Conservation (phyloP, 2,329 filamentous ascomycete genomes). For the Paraphaeosphaeria minitans region DNA sequence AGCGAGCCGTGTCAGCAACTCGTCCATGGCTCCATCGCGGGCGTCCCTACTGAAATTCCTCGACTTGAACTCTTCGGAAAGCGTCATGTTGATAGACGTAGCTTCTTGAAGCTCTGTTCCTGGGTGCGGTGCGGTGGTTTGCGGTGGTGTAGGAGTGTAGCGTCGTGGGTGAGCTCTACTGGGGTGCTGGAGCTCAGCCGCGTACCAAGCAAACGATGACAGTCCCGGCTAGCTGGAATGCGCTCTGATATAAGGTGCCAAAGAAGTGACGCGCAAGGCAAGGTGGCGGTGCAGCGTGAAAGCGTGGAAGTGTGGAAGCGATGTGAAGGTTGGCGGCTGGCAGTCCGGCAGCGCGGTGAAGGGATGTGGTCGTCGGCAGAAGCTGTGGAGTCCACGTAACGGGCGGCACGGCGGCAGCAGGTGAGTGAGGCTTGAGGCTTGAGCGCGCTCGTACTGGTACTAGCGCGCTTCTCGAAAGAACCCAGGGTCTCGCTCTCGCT, state of each 20-base stretch:
- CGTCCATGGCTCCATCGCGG: constrained; percentile 15
- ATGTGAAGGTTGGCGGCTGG: constrained; percentile 28
- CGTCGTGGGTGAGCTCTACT: constrained; percentile 23
- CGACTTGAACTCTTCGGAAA: constrained; percentile 66
- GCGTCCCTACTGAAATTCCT: constrained; percentile 67
- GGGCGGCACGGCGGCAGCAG: constrained; percentile 23
- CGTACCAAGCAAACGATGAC: constrained; percentile 24
- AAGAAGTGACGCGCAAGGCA: constrained; percentile 33
- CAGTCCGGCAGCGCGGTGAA: constrained; percentile 16
- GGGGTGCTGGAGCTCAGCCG: constrained; percentile 35
- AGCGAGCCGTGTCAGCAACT: constrained; percentile 39
- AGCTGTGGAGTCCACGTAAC: constrained; percentile 45
- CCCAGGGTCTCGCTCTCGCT: constrained; percentile 10
- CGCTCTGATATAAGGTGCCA: constrained; percentile 12
- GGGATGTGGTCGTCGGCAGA: constrained; percentile 30
- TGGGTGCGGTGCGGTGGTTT: constrained; percentile 7
- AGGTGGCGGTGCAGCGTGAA: constrained; percentile 41
- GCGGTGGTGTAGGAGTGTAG: constrained; percentile 3
- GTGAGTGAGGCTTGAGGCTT: too few relatives aligned
- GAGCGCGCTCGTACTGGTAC: background rate
- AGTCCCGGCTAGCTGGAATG: constrained; percentile 15
- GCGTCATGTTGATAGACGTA: constrained; percentile 53
- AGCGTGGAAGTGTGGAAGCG: too few relatives aligned
- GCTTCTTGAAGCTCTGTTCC: constrained; percentile 5
- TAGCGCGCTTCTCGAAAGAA: constrained; percentile 1